Evolutionary conservation across 495 filamentous ascomycete species (phyloP).

Genomic region (Aspergillus incahuasiensis): DNA sequence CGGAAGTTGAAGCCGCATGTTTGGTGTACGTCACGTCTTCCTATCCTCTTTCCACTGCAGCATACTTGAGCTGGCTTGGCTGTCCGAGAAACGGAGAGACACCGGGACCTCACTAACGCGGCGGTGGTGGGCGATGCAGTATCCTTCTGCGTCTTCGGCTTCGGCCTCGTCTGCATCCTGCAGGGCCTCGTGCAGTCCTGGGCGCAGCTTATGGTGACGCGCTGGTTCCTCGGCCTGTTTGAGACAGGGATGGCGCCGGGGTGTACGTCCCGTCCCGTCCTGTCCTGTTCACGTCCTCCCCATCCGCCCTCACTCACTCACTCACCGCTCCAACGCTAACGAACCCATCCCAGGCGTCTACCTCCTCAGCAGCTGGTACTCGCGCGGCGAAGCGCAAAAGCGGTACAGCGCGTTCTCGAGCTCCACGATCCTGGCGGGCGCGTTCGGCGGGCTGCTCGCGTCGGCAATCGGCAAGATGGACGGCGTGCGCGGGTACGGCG

Average conservation of each 20-base stretch:
- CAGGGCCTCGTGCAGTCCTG: constrained; percentile 75
- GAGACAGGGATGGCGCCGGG: constrained; percentile 77
- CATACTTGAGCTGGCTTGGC: no score
- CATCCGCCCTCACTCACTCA: no score
- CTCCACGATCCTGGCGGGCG: constrained; percentile 76
- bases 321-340: not conserved
- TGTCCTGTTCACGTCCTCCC: not conserved
- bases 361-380: constrained; percentile 82
- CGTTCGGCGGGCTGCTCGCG: constrained; percentile 80
- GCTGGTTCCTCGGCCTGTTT: constrained; percentile 78
- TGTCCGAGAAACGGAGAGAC: no score
- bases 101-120: no score
- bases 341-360: constrained; percentile 36
- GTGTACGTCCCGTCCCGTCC: constrained; percentile 24
- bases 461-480: constrained; percentile 74
- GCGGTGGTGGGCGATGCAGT: constrained; percentile 23
- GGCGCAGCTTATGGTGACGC: constrained; percentile 63
- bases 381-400: constrained; percentile 76
- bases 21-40: constrained; percentile 39
- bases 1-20: constrained; percentile 57
- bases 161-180: constrained; percentile 64
- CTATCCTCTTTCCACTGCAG: no score
- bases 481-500: constrained; percentile 58
- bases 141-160: constrained; percentile 69
- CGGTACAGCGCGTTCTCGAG: constrained; percentile 84